Conservation (phyloP, 1,139 yeast species). For the Candida tunisiensis region DNA sequence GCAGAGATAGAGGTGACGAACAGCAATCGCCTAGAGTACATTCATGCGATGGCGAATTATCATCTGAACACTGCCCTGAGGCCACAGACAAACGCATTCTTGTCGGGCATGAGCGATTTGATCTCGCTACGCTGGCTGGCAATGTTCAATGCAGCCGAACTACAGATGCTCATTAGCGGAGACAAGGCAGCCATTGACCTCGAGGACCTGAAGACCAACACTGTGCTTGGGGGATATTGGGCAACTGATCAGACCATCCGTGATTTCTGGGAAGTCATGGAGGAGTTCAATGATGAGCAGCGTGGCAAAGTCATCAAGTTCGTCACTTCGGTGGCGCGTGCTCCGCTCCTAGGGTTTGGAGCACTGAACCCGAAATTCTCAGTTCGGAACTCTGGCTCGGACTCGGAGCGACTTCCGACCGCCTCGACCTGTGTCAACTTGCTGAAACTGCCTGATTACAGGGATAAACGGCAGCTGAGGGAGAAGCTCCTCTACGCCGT, state of each 20-base stretch:
- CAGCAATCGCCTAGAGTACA: slow-evolving; percentile 53
- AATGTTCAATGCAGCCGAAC: slow-evolving; percentile 70
- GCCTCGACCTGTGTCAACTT: slow-evolving; percentile 88
- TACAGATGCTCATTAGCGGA: slow-evolving; percentile 78
- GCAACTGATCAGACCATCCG: slow-evolving; percentile 33
- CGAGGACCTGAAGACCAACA: slow-evolving; percentile 45
- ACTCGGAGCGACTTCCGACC: slow-evolving; percentile 52
- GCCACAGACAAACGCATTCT: slow-evolving; percentile 45
- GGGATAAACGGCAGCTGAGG: slow-evolving; percentile 36
- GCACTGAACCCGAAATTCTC: slow-evolving; percentile 68
- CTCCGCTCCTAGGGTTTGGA: slow-evolving; percentile 78
- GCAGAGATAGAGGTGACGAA: slow-evolving; percentile 34
- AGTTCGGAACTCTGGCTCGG: slow-evolving; percentile 51
- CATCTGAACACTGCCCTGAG: slow-evolving; percentile 50
- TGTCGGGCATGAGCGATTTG: slow-evolving; percentile 53
- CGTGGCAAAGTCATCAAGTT: slow-evolving; percentile 54
- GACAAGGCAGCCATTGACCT: slow-evolving; percentile 55
- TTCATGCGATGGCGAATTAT: slow-evolving; percentile 65
- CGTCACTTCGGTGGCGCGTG: slow-evolving; percentile 83
- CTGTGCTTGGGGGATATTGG: slow-evolving; percentile 51
- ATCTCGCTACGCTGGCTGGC: slow-evolving; percentile 62
- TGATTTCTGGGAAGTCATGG: slow-evolving; percentile 62
- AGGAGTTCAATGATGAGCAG: slow-evolving; percentile 47
- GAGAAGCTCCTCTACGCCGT: slow-evolving; percentile 63
- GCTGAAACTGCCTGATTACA: slow-evolving; percentile 71